Evolutionary conservation across 768 basidiomycete species (phyloP), one percentile per base, ranked within the genome.

Genomic region (Cystofilobasidium macerans): DNA sequence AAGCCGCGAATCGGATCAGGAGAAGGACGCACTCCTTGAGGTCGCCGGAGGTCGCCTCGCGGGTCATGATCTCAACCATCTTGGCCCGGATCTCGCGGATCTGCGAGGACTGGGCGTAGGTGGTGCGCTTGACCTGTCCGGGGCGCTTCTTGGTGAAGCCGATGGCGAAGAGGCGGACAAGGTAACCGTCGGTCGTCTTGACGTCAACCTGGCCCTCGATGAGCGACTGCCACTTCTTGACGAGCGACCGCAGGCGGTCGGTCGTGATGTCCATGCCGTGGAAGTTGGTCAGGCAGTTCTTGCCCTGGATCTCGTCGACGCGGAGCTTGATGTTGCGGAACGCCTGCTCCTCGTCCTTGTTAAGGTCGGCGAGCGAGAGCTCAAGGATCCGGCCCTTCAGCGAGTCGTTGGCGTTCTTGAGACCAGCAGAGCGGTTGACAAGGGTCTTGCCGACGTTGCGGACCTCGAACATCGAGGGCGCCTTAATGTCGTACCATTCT

Each of bases 191-290:
- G 71, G 93, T 94, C 67, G 95, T 99, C 82, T 92, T 92, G 73
- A 99, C 63, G 76, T 99, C 95, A 76, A 97, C 88, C 77, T 92
- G 89, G 43, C 95, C 95, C 80, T 98, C 95, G 74, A 99, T 93
- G 75, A 98, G 87, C 24, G 94, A 85, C 80, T 98, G 95, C 95
- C 95, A 99, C 81, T 98, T 99, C 78, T 94, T 89, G 73, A 99
- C 95, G 75, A 99, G 92, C 59, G 95, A 98, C 65, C 95, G 92
- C 71, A 98, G 86, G 80, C 98, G 98, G 85, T 99, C 95, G 67
- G 94, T 95, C 69, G 95, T 98, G 81, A 99, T 97, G 81, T 94
- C 90, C 94, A 99, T 98, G 77, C 95, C 95, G 79, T 94, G 88
- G 89, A 99, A 99, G 80, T 93, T 94, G 78, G 95, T 98, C 64